These are phyloP conservation scores for Pichia norvegensis DNA, from an alignment of 1,139 yeast genomes.

Conservation along the genomic window DNA sequence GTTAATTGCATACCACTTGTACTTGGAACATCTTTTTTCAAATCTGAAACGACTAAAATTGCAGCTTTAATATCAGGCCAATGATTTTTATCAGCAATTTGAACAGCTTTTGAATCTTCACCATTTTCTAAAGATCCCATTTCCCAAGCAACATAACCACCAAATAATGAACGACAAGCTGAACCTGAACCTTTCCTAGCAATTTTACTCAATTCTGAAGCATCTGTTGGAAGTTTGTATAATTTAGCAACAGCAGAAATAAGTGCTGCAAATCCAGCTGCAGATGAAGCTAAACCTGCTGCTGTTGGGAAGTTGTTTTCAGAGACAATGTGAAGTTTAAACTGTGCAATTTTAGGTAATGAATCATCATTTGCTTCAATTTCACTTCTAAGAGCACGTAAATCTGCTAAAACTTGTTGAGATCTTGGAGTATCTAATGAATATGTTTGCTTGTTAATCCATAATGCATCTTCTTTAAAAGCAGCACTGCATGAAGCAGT, in stretches of 20 bases:
- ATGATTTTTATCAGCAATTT: slow-evolving; percentile 72
- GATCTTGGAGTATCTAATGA: slow-evolving; percentile 48
- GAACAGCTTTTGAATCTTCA: slow-evolving; percentile 85
- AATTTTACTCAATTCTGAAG: slow-evolving; percentile 79
- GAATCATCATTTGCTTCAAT: slow-evolving; percentile 43
- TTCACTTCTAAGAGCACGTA: slow-evolving; percentile 56
- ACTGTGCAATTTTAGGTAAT: slow-evolving; percentile 55
- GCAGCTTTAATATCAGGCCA: slow-evolving; percentile 95
- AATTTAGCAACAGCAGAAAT: slow-evolving; percentile 80
- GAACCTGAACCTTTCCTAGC: slow-evolving; percentile 99
- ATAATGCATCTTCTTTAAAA: slow-evolving; percentile 59
- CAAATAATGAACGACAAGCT: slow-evolving; percentile 93
- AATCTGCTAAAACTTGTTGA: slow-evolving; percentile 68
- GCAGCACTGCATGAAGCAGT: slow-evolving; percentile 64
- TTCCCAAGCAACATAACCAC: slow-evolving; percentile 99
- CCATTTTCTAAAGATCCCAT: slow-evolving; percentile 77
- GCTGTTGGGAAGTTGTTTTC: slow-evolving; percentile 99
- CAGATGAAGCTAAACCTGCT: slow-evolving; percentile 95
- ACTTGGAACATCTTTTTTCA: slow-evolving; percentile 88
- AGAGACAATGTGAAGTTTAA: slow-evolving; percentile 73
- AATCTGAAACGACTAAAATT: slow-evolving; percentile 85
- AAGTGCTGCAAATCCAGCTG: slow-evolving; percentile 97
- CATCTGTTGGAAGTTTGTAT: slow-evolving; percentile 70
- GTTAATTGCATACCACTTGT: slow-evolving; percentile 96
- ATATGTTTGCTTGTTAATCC: slow-evolving; percentile 62